phyloP scores from a whole-genome alignment of 352 stramenopile species.

The Chrysophaeum taylorii region DNA sequence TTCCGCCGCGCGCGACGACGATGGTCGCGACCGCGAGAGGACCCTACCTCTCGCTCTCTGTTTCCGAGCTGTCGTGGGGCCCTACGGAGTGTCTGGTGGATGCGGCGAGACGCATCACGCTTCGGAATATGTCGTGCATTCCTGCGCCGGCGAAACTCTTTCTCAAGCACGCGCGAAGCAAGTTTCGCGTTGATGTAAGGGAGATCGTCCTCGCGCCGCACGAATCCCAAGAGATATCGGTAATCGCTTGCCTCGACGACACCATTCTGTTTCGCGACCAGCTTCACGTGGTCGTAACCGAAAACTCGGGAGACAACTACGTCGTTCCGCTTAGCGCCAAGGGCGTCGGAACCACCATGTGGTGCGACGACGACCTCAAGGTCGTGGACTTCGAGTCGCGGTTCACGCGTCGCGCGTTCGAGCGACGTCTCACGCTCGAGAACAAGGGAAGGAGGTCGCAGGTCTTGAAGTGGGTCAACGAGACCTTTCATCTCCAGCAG shows the following conservation, averaged over 20 bases:
- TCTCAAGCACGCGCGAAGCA: slow-evolving; percentile 73
- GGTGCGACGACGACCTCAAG: slow-evolving; percentile 57
- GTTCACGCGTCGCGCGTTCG: slow-evolving; percentile 71
- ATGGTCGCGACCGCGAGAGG: slow-evolving; percentile 65
- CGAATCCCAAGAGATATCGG: slow-evolving; percentile 53
- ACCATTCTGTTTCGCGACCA: slow-evolving; percentile 78
- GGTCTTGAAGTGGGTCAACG: slow-evolving; percentile 78
- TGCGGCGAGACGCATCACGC: slow-evolving; percentile 49
- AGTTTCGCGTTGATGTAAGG: slow-evolving; percentile 74
- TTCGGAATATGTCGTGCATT: slow-evolving; percentile 79
- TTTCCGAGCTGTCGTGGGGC: slow-evolving; percentile 67
- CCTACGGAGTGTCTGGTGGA: slow-evolving; percentile 73
- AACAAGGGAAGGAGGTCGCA: slow-evolving; percentile 84
- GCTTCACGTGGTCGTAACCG: slow-evolving; percentile 75
- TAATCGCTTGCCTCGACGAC: slow-evolving; percentile 83
- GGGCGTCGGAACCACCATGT: slow-evolving; percentile 85
- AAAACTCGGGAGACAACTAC: slow-evolving; percentile 78
- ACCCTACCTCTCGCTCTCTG: slow-evolving; percentile 64
- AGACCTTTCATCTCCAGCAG: slow-evolving; percentile 46
- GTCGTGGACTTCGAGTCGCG: slow-evolving; percentile 78
- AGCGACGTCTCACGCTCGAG: slow-evolving; percentile 81
- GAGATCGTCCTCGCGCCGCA: slow-evolving; percentile 67
- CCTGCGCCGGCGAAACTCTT: slow-evolving; percentile 78
- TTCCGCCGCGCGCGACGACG: slow-evolving; percentile 71
- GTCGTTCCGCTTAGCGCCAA: slow-evolving; percentile 70